phyloP scores from a whole-genome alignment of 2,329 filamentous ascomycete species.

The Cucurbitaria berberidis region DNA sequence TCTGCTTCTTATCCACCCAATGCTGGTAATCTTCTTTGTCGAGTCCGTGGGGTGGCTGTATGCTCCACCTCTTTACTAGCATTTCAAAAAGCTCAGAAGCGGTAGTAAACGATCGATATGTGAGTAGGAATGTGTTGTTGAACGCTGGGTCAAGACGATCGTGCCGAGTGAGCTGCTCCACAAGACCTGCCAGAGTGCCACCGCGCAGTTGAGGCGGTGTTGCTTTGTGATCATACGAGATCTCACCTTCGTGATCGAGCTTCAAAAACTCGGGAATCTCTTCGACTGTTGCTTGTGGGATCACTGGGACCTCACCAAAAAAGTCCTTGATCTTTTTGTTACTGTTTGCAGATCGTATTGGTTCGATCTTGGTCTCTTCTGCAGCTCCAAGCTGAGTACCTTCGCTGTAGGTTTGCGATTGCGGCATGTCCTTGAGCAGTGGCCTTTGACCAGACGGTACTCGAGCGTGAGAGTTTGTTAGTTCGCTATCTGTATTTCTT shows the following conservation, averaged over 20 bases:
- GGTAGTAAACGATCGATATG: conserved; percentile 92
- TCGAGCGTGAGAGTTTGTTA: conserved; percentile 36
- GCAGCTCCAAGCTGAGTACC: conserved; percentile 47
- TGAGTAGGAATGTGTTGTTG: conserved; percentile 97
- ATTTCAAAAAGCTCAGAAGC: conserved; percentile 92
- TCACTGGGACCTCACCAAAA: conserved; percentile 59
- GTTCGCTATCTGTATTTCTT: conserved; percentile 53
- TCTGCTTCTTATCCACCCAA: conserved; percentile 95
- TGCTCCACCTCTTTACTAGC: conserved; percentile 87
- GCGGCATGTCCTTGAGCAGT: conserved; percentile 59
- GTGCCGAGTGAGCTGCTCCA: conserved; percentile 93
- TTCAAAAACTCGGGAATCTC: conserved; percentile 84
- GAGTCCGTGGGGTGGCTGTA: conserved; percentile 87
- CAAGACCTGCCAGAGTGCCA: conserved; percentile 84
- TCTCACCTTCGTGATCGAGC: conserved; percentile 85
- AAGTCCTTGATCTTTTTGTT: conserved; percentile 59
- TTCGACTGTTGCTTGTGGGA: conserved; percentile 62
- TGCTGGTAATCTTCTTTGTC: conserved; percentile 76
- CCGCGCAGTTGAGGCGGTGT: conserved; percentile 80
- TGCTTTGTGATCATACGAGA: conserved; percentile 87
- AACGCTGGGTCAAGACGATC: conserved; percentile 95
- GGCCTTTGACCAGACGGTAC: conserved; percentile 48
- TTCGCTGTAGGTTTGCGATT: conserved; percentile 72
- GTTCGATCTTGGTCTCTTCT: conserved; percentile 43
- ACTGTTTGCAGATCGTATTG: conserved; percentile 47